These are phyloP conservation scores for Solanum virginianum DNA, from an alignment of 257 asterid species.

Conservation along the genomic window DNA sequence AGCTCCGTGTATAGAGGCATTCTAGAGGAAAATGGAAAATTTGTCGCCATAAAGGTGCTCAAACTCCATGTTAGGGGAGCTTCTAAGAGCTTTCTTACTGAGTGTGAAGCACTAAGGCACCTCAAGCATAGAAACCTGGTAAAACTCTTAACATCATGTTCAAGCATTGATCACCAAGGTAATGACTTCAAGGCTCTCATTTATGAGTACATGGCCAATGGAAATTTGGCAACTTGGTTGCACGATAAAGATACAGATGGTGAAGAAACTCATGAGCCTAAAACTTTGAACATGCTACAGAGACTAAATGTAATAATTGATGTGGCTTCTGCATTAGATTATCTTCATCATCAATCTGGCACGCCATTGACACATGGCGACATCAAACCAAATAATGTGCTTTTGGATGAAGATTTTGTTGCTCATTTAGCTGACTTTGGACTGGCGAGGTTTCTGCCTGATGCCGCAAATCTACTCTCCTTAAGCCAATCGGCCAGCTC, in stretches of 20 bases:
- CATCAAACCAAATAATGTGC: slow-evolving; percentile 20
- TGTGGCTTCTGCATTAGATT: not conserved
- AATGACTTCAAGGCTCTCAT: slow-evolving; percentile 16
- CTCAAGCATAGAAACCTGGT: slow-evolving; percentile 18
- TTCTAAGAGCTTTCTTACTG: slow-evolving; percentile 7
- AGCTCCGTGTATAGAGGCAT: slow-evolving; percentile 12
- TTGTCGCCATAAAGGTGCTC: slow-evolving; percentile 11
- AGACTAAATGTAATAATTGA: slow-evolving; percentile 12
- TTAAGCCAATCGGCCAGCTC: not conserved
- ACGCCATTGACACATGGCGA: slow-evolving; percentile 14
- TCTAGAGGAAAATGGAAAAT: not conserved
- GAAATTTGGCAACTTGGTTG: slow-evolving; percentile 11
- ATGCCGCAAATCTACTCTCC: not conserved
- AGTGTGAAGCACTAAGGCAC: slow-evolving; percentile 14
- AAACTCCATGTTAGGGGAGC: slow-evolving; percentile 14
- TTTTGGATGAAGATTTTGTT: slow-evolving; percentile 10
- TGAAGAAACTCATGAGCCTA: not conserved
- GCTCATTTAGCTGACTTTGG: slow-evolving; percentile 25
- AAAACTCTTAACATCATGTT: slow-evolving; percentile 17
- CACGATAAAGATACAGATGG: not conserved
- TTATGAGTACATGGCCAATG: slow-evolving; percentile 9
- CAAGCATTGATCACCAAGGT: slow-evolving; percentile 13
- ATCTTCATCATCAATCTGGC: slow-evolving; percentile 8
- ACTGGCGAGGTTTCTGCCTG: slow-evolving; percentile 12
- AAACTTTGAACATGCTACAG: not conserved